Conservation (phyloP, 2,329 filamentous ascomycete genomes). For the Ascochyta lentis region DNA sequence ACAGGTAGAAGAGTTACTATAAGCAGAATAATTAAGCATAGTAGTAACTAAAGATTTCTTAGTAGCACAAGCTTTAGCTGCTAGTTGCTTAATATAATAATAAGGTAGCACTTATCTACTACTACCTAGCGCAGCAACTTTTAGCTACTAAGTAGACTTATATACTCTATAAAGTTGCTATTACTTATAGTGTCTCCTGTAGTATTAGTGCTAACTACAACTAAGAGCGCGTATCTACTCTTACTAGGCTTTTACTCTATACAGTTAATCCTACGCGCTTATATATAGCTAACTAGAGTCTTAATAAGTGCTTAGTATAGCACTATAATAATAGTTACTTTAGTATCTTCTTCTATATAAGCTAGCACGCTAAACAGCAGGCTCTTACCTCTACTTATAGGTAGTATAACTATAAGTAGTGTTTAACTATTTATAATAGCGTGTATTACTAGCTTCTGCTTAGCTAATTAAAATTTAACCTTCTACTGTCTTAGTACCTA, state of each 20-base stretch:
- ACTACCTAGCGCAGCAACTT: slow-evolving; percentile 23
- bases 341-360: background rate
- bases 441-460: slow-evolving; percentile 22
- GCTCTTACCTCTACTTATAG: slow-evolving; percentile 29
- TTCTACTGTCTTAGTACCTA: slow-evolving; percentile 15
- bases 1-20: slow-evolving; percentile 21
- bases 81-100: slow-evolving; percentile 22
- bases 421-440: slow-evolving; percentile 21
- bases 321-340: slow-evolving; percentile 28
- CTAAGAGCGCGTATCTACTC: background rate
- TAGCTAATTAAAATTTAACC: slow-evolving; percentile 11
- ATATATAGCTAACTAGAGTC: slow-evolving; percentile 12
- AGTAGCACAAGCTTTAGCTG: slow-evolving; percentile 17
- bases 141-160: slow-evolving; percentile 15
- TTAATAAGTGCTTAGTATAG: slow-evolving; percentile 24
- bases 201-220: background rate
- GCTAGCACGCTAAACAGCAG: slow-evolving; percentile 30
- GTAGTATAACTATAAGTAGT: slow-evolving; percentile 28
- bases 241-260: background rate
- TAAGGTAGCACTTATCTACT: slow-evolving; percentile 27
- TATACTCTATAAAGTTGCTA: background rate
- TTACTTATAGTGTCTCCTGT: too few species aligned
- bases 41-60: slow-evolving; percentile 18
- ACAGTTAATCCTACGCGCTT: slow-evolving; percentile 2
- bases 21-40: slow-evolving; percentile 17